These are phyloP conservation scores for Ascodesmis nigricans DNA, from an alignment of 495 filamentous ascomycete species.

Conservation along the genomic window DNA sequence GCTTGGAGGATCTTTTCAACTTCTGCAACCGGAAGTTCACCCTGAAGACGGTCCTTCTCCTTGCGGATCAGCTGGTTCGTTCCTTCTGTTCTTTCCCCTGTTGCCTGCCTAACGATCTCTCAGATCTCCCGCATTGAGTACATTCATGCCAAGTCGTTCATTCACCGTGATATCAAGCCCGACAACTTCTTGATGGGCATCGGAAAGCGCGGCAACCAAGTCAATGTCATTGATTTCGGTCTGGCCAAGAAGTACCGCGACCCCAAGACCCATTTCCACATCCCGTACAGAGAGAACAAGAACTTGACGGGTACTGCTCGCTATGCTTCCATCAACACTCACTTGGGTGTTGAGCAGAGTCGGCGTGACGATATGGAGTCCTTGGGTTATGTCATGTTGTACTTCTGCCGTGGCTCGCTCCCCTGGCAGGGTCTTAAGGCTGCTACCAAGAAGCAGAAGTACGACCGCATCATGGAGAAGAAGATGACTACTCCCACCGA, in stretches of 20 bases:
- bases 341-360: constrained; percentile 94
- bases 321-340: constrained; percentile 98
- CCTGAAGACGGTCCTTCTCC: constrained; percentile 92
- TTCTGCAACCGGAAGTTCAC: constrained; percentile 99
- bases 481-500: constrained; percentile 99
- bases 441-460: constrained; percentile 99
- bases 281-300: constrained; percentile 99
- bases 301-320: constrained; percentile 98
- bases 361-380: constrained; percentile 99
- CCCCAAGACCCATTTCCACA: constrained; percentile 99
- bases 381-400: constrained; percentile 97
- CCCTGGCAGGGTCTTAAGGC: constrained; percentile 99
- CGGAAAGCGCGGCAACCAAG: constrained; percentile 98
- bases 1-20: constrained; percentile 99
- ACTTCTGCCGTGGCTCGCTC: constrained; percentile 97
- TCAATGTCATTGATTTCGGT: constrained; percentile 99
- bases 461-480: constrained; percentile 99
- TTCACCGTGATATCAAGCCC: constrained; percentile 99
- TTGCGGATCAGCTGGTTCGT: constrained; percentile 70
- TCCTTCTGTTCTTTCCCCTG: background rate
- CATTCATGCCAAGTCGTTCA: constrained; percentile 99
- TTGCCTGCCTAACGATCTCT: constrained; percentile 7
- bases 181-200: constrained; percentile 99
- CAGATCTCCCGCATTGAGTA: constrained; percentile 95
- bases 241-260: constrained; percentile 99